Conservation (phyloP, 2,329 filamentous ascomycete species). For the Curvularia sp. region DNA sequence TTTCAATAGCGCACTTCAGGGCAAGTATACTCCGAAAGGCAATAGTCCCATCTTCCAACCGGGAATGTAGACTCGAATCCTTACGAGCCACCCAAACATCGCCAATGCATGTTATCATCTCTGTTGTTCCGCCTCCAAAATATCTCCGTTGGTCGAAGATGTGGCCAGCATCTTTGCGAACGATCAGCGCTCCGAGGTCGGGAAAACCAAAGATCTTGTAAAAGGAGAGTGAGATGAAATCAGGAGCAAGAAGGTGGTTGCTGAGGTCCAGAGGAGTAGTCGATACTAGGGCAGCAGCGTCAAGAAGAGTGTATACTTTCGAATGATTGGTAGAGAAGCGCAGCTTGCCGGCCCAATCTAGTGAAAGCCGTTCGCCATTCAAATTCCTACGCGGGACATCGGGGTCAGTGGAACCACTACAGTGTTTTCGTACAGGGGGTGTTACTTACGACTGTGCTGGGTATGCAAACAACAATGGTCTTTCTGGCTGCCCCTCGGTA, state of each 20-base stretch:
- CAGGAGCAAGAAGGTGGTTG: slow-evolving; percentile 68
- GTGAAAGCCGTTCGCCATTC: slow-evolving; percentile 77
- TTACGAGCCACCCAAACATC: slow-evolving; percentile 65
- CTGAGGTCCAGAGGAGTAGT: slow-evolving; percentile 66
- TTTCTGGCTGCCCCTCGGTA: slow-evolving; percentile 20
- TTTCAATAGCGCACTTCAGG: slow-evolving; percentile 65
- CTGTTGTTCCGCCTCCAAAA: slow-evolving; percentile 71
- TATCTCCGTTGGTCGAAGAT: slow-evolving; percentile 63
- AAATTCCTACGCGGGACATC: slow-evolving; percentile 64
- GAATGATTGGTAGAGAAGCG: slow-evolving; percentile 46
- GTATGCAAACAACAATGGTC: slow-evolving; percentile 70
- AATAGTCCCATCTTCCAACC: slow-evolving; percentile 71
- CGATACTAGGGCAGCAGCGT: slow-evolving; percentile 70
- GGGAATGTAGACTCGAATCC: slow-evolving; percentile 62
- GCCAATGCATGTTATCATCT: slow-evolving; percentile 63
- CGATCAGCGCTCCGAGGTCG: slow-evolving; percentile 82
- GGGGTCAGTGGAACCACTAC: background rate
- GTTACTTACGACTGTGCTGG: slow-evolving; percentile 73
- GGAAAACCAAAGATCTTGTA: slow-evolving; percentile 98
- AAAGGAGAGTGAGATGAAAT: slow-evolving; percentile 85
- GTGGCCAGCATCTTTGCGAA: slow-evolving; percentile 72
- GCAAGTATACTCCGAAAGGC: slow-evolving; percentile 72
- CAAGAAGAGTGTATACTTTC: slow-evolving; percentile 72
- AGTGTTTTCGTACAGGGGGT: no score
- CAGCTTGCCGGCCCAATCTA: slow-evolving; percentile 61